phyloP scores from a whole-genome alignment of 2,329 filamentous ascomycete species.

The Colletotrichum kahawae region DNA sequence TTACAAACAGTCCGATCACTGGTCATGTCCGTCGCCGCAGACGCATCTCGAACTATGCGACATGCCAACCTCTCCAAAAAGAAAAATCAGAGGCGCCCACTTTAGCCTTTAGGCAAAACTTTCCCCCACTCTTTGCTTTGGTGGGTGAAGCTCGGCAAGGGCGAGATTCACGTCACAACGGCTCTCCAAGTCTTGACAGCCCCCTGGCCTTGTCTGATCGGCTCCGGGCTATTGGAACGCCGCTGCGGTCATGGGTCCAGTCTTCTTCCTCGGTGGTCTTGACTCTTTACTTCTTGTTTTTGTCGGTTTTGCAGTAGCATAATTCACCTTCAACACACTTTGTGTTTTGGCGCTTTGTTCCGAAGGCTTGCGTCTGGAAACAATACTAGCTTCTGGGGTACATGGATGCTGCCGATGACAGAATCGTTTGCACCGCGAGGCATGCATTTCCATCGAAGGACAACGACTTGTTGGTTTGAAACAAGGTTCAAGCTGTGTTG shows the following conservation, averaged over 20 bases:
- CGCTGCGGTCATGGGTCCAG: background rate
- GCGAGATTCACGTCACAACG: background rate
- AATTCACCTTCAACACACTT: background rate
- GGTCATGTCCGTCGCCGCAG: background rate
- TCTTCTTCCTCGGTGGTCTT: background rate
- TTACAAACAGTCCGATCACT: background rate
- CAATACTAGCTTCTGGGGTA: background rate
- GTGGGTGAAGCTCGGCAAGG: background rate
- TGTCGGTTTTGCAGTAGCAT: background rate
- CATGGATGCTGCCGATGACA: background rate
- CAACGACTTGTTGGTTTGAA: background rate
- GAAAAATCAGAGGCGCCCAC: background rate
- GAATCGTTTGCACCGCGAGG: background rate
- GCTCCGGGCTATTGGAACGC: background rate
- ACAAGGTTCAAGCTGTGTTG: background rate
- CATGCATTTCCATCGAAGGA: background rate
- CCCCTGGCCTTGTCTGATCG: background rate
- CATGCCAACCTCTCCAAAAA: background rate
- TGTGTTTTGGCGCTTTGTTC: background rate
- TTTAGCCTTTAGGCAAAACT: background rate
- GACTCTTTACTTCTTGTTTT: background rate
- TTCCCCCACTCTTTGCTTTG: background rate
- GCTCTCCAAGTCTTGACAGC: background rate
- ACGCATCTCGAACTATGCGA: background rate
- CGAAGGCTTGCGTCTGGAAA: background rate